Evolutionary conservation across 768 basidiomycete genomes (phyloP).

Genomic region (Termitomyces sp.): DNA sequence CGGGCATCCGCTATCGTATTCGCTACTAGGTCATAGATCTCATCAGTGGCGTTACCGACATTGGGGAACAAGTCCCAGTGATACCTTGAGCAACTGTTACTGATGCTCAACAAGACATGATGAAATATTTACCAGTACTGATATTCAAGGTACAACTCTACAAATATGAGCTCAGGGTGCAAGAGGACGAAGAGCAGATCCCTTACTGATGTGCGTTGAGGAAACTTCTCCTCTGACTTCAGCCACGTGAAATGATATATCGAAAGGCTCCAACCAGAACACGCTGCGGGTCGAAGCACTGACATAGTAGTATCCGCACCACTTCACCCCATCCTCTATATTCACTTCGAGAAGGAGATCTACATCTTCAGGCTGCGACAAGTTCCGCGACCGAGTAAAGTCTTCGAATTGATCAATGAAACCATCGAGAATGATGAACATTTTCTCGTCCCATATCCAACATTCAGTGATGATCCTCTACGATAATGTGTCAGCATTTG

Average conservation of each 20-base stretch:
- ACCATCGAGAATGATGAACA: not conserved
- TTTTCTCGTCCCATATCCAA: not conserved
- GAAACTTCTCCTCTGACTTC: conserved; percentile 1
- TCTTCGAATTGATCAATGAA: not conserved
- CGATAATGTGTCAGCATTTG: not conserved
- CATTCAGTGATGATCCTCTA: conserved; percentile 9
- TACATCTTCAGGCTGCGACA: not conserved
- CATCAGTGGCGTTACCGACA: not conserved
- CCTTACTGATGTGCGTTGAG: conserved; percentile 7
- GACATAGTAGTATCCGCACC: conserved; percentile 9
- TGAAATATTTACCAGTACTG: not conserved
- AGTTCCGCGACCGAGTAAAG: not conserved
- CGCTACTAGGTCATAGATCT: not conserved
- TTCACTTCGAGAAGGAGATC: conserved; percentile 3
- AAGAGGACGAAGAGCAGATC: not conserved
- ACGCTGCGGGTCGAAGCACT: not conserved
- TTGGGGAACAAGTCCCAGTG: conserved; percentile 3
- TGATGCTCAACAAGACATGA: too few species aligned
- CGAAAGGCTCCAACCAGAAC: conserved; percentile 7
- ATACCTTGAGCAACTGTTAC: not conserved
- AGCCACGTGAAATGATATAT: not conserved
- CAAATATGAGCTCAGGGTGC: not conserved
- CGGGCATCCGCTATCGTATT: conserved; percentile 7
- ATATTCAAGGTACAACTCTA: conserved; percentile 1
- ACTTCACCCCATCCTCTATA: not conserved